Base-by-base conservation (phyloP, 1,139 yeast genomes). In the Lodderomyces parapsilosis region DNA sequence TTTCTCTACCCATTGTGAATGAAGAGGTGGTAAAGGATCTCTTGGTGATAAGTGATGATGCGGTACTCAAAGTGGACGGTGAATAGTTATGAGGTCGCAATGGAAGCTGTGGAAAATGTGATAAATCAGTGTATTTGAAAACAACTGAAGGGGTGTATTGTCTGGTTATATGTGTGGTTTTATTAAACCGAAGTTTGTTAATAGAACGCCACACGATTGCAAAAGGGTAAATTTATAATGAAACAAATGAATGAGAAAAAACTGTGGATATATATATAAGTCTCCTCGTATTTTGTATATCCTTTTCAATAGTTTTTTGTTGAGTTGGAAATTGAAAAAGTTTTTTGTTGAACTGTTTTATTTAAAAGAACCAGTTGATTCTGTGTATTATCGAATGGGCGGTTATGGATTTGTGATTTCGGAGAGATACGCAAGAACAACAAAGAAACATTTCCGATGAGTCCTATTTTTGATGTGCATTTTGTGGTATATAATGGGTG, bases 1-100 rank as follows among this genome's bases (percentile, higher is more conserved):
- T 71, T 50, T 70, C 74, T 60, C 76, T 67, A 15, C 77, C 77
- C 77, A 71, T 71, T 14, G 28, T 36, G 6, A 25, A n/a, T n/a
- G 28, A 13, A 17, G 40, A 25, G 8, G 24, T 31, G 18, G 33
- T 30, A 18, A 37, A 41, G n/a, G 23, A 24, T 27, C 39, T 17
- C 35, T 27, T 31, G 34, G 39, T 24, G 23, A 15, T 15, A 11
- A 15, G 5, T 30, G 13, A 13, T 27, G n/a, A 17, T 6, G 33
- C 7, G 8, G 22, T 25, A 17, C 14, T 27, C 14, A 23, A 23
- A 19, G 22, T 25, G 36, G 30, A 27, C 4, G 4, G 13, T 27
- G 31, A 13, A 13, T 27, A 13, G 20, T 22, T 40, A n/a, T 4
- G 32, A 15, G 30, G 31, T 15, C 36, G 35, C 59, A 14, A 34